Percentiles rank a stretch among this genome's conserved stretches.
phyloP scores from a whole-genome alignment of 202 grass and related monocot species.

The Brachypodium distachyon region DNA sequence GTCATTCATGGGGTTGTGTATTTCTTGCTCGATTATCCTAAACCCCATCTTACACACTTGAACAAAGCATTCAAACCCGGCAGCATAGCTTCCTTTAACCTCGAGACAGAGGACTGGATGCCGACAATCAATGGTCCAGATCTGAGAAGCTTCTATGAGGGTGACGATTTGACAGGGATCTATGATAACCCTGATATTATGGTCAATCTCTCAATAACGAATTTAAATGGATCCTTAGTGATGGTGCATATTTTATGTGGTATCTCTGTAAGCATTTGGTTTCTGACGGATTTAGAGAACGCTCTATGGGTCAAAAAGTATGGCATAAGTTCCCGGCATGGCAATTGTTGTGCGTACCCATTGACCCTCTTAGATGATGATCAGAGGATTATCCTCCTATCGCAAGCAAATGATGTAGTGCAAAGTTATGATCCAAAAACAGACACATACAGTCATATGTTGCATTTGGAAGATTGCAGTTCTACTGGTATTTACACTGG shows the following conservation, averaged over 20 bases:
- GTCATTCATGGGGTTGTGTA: background rate
- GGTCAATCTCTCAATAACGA: background rate
- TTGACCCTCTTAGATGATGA: background rate
- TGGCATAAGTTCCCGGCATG: background rate
- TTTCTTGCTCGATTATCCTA: background rate
- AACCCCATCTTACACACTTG: background rate
- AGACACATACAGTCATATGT: background rate
- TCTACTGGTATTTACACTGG: slow-evolving; percentile 14
- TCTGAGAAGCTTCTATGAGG: background rate
- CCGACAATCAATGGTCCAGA: background rate
- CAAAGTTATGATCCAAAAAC: background rate
- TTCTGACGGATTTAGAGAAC: background rate
- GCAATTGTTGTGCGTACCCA: background rate
- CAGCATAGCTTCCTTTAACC: background rate
- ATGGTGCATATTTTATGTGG: background rate
- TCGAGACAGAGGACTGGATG: slow-evolving; percentile 8
- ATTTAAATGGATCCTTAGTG: slow-evolving; percentile 5
- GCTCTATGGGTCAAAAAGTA: background rate
- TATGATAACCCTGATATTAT: too few species aligned
- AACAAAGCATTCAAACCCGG: background rate
- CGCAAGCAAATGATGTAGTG: background rate
- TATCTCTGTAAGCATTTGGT: background rate
- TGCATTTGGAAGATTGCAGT: background rate
- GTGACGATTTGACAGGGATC: too few species aligned
- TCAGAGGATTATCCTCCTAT: background rate